Percentiles rank a stretch among this genome's conserved stretches.
Evolutionary conservation across 352 stramenopile species (phyloP).

Genomic region (Globisporangium alternatum): DNA sequence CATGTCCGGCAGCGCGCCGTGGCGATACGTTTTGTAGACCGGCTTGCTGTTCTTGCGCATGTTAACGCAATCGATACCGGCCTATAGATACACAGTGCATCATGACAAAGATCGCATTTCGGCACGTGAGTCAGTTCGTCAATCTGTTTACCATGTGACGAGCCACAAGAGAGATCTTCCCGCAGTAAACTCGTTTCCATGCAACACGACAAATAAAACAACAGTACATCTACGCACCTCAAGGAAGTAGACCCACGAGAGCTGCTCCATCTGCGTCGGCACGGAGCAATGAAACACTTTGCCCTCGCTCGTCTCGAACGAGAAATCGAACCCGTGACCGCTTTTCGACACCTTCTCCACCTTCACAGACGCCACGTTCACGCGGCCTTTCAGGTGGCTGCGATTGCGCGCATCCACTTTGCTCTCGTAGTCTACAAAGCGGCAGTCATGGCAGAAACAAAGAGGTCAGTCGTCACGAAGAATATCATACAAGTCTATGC

Average conservation of each 20-base stretch:
- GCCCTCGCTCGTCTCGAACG: conserved; percentile 79
- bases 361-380: conserved; percentile 76
- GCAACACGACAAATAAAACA: background rate
- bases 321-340: conserved; percentile 80
- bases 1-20: conserved; percentile 71
- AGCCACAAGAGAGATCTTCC: conserved; percentile 3
- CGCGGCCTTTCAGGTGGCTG: conserved; percentile 80
- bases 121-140: background rate
- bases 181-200: background rate
- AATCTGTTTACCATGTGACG: conserved; percentile 6
- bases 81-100: conserved; percentile 14
- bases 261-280: conserved; percentile 76
- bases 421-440: conserved; percentile 73
- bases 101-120: background rate
- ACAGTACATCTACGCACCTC: conserved; percentile 36
- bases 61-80: conserved; percentile 71
- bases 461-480: conserved; percentile 2
- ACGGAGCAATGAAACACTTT: conserved; percentile 84
- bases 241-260: conserved; percentile 84
- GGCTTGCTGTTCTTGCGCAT: conserved; percentile 84
- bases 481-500: background rate
- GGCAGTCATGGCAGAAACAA: background rate
- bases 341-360: conserved; percentile 77
- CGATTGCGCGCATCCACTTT: conserved; percentile 87
- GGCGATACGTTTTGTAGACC: conserved; percentile 77